Base-by-base conservation (phyloP, 495 filamentous ascomycete species). In the Pyrenopolyporus hunteri region DNA sequence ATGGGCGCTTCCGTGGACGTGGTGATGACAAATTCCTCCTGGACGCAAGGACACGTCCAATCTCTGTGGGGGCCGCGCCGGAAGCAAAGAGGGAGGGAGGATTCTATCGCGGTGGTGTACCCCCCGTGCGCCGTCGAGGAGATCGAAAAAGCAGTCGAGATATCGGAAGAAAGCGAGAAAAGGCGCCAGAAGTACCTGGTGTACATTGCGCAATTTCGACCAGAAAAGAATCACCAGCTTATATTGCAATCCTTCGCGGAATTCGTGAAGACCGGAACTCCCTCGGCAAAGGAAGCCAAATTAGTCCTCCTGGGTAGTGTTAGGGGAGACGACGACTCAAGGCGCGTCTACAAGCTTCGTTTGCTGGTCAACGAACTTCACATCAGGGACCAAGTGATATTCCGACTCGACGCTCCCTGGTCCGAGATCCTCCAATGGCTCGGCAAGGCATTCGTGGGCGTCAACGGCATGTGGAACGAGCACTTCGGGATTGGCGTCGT, bases 401-500 rank as follows among this genome's bases (percentile, higher is more conserved):
- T 98, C 75, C 81, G 93, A 59, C 87, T 90, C 59, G 92, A 98
- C 67, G 92, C 91, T 3, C 82, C 87, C 32, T 98, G 93, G 92
- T 84, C 87, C 4, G 83, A 91, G 55, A 89, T 98, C 35, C 80
- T 95, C 9, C 79, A 85, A 17, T 91, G 90, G 83, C 79, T 98
- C 39, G 75, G 83, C 32, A 82, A 77, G 16, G 82, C 87, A 25
- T 92, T 84, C 48, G 80, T 98, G 19, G 94, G 94, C 29, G 91
- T 94, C 2, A 98, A 98, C 67, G 92, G 87, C 51, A 98, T 98
- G 94, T 98, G 95, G 94, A 98, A 97, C 69, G 94, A 98, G 76
- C 94, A 98, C 74, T 98, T 98, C 69, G 95, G 94, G 13, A 98
- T 98, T 59, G 94, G 94, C 4, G 93, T 98, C 13, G 94, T 98